Percentiles rank a stretch among this genome's conserved stretches.
Evolutionary conservation across 805 yeast species (phyloP).

Genomic region (Monosporozyma solicola): DNA sequence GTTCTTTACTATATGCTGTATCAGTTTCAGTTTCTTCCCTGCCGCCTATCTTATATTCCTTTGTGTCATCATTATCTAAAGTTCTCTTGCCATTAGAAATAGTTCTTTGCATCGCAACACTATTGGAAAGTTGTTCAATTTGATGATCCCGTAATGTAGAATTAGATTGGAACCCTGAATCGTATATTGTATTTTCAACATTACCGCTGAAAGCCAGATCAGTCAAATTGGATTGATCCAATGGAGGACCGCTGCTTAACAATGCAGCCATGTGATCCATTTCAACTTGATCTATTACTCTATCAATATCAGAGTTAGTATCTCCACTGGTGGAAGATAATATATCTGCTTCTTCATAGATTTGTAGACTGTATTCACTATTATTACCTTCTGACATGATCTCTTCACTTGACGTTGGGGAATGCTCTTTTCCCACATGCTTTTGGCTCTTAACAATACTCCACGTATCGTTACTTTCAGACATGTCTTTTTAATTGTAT

Average conservation of each 20-base stretch:
- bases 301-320: neutral
- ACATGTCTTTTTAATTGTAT: neutral
- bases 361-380: neutral
- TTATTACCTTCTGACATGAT: neutral
- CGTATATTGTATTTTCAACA: neutral
- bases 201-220: neutral
- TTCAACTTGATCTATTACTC: neutral
- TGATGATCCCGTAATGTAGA: neutral
- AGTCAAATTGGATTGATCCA: neutral
- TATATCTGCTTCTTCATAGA: conserved; percentile 12
- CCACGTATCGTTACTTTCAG: neutral
- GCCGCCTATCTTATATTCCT: neutral
- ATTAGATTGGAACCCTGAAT: neutral
- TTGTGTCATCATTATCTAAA: neutral
- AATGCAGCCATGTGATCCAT: neutral
- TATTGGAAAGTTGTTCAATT: neutral
- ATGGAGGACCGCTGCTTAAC: neutral
- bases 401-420: neutral
- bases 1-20: neutral
- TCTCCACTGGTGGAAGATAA: conserved; percentile 19
- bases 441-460: neutral
- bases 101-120: neutral
- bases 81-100: neutral
- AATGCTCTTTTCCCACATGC: neutral
- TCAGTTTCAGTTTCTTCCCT: no score